These are phyloP conservation scores for Botrytis aclada DNA, from an alignment of 2,329 filamentous ascomycete species.

Conservation along the genomic window DNA sequence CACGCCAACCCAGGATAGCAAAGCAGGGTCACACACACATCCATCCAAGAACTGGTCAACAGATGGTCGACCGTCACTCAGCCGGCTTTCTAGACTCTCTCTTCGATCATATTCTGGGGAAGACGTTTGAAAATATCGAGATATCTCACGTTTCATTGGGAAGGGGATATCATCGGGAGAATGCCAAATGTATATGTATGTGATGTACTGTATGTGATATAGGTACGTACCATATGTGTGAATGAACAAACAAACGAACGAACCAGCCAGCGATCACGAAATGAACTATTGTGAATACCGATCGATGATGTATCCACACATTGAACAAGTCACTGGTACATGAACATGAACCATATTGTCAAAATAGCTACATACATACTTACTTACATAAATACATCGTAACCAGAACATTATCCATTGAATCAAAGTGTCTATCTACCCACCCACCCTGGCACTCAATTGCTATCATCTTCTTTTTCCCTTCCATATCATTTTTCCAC, in stretches of 20 bases:
- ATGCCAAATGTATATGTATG: background rate
- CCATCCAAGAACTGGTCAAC: background rate
- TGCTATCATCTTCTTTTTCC: background rate
- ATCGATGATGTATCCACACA: background rate
- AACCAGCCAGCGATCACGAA: background rate
- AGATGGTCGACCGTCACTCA: background rate
- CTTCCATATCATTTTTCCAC: background rate
- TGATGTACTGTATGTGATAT: background rate
- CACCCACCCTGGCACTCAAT: background rate
- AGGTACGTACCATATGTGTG: background rate
- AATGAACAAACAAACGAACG: background rate
- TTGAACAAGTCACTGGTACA: background rate
- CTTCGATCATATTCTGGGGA: background rate
- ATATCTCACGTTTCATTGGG: background rate
- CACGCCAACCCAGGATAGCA: background rate
- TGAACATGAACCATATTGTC: background rate
- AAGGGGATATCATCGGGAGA: background rate
- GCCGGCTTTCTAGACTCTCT: background rate
- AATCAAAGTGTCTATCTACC: background rate
- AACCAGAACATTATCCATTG: background rate
- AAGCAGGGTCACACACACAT: background rate
- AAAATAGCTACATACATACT: background rate
- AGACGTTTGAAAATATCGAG: background rate
- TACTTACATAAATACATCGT: no score
- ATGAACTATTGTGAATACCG: background rate